Percentiles rank a stretch among this genome's conserved stretches.
Evolutionary conservation across 176 grass and related monocot species (phyloP).

Genomic region (Aegilops bicornis): DNA sequence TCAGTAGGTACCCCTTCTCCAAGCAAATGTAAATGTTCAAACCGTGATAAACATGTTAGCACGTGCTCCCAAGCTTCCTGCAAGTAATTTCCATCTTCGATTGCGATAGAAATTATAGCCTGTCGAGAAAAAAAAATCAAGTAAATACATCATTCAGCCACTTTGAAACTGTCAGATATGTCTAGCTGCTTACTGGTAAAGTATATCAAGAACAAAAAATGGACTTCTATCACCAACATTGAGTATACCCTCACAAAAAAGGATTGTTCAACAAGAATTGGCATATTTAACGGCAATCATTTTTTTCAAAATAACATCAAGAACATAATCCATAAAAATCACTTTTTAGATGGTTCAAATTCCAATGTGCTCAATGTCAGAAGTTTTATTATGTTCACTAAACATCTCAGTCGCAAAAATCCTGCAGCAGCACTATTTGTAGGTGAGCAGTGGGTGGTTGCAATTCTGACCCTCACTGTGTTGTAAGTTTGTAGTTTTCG

Average conservation of each 20-base stretch:
- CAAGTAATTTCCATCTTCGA: constrained; percentile 91
- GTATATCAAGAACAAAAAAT: constrained; percentile 7
- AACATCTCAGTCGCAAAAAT: background rate
- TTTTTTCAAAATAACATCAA: constrained; percentile 18
- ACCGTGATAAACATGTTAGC: constrained; percentile 91
- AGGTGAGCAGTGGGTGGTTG: background rate
- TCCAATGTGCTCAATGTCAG: background rate
- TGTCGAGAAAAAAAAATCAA: constrained; percentile 40
- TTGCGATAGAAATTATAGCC: constrained; percentile 98
- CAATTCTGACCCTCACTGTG: background rate
- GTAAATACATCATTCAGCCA: constrained; percentile 29
- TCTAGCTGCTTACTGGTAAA: background rate
- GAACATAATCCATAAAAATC: background rate
- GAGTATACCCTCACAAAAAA: background rate
- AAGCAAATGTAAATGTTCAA: constrained; percentile 94
- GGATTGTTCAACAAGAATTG: background rate
- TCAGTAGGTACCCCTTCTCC: constrained; percentile 91
- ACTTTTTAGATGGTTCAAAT: background rate
- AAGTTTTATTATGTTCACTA: background rate
- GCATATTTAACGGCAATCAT: background rate
- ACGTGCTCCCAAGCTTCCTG: constrained; percentile 98
- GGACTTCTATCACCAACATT: background rate
- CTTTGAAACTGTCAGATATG: constrained; percentile 20
- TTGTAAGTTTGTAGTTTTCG: background rate
- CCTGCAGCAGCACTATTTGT: background rate